phyloP scores from a whole-genome alignment of 768 basidiomycete species.

The Lactarius sanguifluus region DNA sequence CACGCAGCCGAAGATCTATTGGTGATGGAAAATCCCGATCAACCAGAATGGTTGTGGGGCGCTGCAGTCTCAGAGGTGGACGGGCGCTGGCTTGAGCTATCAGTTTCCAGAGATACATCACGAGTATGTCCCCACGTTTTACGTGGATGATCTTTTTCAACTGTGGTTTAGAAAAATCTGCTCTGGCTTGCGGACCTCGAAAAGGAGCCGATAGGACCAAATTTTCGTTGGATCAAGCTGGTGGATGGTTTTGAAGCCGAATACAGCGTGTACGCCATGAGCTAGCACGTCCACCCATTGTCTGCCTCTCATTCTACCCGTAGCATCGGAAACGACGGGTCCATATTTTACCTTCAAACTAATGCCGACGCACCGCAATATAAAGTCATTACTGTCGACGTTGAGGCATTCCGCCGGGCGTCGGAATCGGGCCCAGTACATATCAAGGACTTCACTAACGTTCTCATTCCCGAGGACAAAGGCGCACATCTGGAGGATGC shows the following conservation, averaged over 20 bases:
- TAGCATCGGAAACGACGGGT: constrained; percentile 65
- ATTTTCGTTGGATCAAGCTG: constrained; percentile 73
- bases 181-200: constrained; percentile 72
- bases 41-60: constrained; percentile 67
- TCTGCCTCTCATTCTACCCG: background rate
- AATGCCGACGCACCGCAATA: constrained; percentile 65
- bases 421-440: constrained; percentile 24
- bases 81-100: constrained; percentile 60
- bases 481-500: constrained; percentile 57
- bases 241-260: constrained; percentile 66
- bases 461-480: constrained; percentile 68
- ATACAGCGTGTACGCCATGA: constrained; percentile 55
- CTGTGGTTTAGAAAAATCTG: constrained; percentile 56
- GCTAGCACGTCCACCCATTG: background rate
- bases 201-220: constrained; percentile 55
- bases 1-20: constrained; percentile 63
- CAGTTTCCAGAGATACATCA: constrained; percentile 58
- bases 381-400: constrained; percentile 64
- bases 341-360: constrained; percentile 62
- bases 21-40: constrained; percentile 58
- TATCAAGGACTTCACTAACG: constrained; percentile 46
- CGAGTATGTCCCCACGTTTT: constrained; percentile 41
- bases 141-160: background rate
- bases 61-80: constrained; percentile 57
- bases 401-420: constrained; percentile 40